These are phyloP conservation scores for Dittrichia graveolens DNA, from an alignment of 129 eudicot genomes.

Conservation along the genomic window DNA sequence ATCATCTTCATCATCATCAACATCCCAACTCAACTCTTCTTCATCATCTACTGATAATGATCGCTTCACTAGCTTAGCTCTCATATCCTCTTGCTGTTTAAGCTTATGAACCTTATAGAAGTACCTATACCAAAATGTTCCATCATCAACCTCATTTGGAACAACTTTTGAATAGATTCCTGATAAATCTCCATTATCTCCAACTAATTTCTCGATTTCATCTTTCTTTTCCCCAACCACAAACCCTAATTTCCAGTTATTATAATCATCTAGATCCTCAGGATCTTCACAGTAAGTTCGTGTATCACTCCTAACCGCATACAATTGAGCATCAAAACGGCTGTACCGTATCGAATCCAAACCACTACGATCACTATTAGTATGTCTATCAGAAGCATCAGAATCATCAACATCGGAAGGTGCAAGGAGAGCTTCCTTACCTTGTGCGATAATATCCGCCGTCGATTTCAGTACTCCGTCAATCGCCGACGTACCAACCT, in stretches of 20 bases:
- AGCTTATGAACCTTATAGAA: conserved; percentile 72
- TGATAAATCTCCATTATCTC: conserved; percentile 58
- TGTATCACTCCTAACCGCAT: conserved; percentile 58
- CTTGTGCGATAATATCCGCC: conserved; percentile 61
- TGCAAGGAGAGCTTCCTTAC: conserved; percentile 48
- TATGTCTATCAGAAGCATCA: conserved; percentile 38
- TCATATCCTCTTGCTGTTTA: conserved; percentile 65
- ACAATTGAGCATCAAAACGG: conserved; percentile 69
- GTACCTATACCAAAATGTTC: conserved; percentile 78
- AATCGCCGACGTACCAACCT: conserved; percentile 71
- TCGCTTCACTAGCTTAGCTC: conserved; percentile 83
- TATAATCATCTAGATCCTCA: conserved; percentile 73
- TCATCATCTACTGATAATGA: conserved; percentile 72
- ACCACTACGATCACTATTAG: conserved; percentile 24
- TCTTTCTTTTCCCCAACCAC: conserved; percentile 60
- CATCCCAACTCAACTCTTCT: conserved; percentile 95
- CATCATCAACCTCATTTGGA: conserved; percentile 62
- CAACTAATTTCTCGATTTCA: conserved; percentile 59
- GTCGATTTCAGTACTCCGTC: conserved; percentile 66
- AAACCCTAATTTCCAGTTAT: conserved; percentile 74
- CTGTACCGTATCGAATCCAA: conserved; percentile 46
- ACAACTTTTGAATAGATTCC: conserved; percentile 56
- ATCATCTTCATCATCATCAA: conserved; percentile 67
- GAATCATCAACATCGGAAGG: conserved; percentile 42
- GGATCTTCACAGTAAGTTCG: conserved; percentile 63